Evolutionary conservation across 1,139 yeast species (phyloP).

Genomic region (Sugiyamaella paludigena): DNA sequence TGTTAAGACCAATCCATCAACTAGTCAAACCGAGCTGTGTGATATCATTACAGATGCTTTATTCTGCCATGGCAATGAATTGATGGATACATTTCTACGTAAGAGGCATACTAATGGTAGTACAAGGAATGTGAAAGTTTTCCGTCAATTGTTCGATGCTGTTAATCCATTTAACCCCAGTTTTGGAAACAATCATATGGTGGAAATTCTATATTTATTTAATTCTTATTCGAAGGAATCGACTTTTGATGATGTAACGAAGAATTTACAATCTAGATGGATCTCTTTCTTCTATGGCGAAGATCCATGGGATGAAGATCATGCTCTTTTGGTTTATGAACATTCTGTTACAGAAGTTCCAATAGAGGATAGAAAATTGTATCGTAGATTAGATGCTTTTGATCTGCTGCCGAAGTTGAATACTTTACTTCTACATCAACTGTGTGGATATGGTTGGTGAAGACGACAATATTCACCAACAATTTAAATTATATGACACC

Average conservation of each 20-base stretch:
- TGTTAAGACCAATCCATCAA: slow-evolving; percentile 2
- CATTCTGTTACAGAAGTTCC: slow-evolving; percentile 6
- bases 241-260: slow-evolving; percentile 18
- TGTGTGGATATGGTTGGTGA: slow-evolving; percentile 8
- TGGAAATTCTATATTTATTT: slow-evolving; percentile 31
- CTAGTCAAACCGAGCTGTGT: slow-evolving; percentile 9
- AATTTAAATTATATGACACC: too few species aligned
- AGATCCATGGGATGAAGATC: slow-evolving; percentile 27
- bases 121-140: slow-evolving; percentile 17
- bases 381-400: slow-evolving; percentile 12
- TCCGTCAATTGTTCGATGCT: slow-evolving; percentile 31
- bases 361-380: background rate
- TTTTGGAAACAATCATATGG: slow-evolving; percentile 35
- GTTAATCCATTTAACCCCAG: slow-evolving; percentile 27
- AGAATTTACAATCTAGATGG: slow-evolving; percentile 28
- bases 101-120: slow-evolving; percentile 1
- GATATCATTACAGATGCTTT: slow-evolving; percentile 23
- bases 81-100: slow-evolving; percentile 17
- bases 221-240: slow-evolving; percentile 26
- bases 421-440: slow-evolving; percentile 1
- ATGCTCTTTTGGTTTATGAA: slow-evolving; percentile 8
- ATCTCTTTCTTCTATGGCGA: slow-evolving; percentile 24
- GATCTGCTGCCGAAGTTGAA: slow-evolving; percentile 1
- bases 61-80: slow-evolving; percentile 22
- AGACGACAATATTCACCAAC: background rate